These are phyloP conservation scores for Cucurbita argyrosperma DNA, from an alignment of 306 rosid genomes.

Conservation along the genomic window DNA sequence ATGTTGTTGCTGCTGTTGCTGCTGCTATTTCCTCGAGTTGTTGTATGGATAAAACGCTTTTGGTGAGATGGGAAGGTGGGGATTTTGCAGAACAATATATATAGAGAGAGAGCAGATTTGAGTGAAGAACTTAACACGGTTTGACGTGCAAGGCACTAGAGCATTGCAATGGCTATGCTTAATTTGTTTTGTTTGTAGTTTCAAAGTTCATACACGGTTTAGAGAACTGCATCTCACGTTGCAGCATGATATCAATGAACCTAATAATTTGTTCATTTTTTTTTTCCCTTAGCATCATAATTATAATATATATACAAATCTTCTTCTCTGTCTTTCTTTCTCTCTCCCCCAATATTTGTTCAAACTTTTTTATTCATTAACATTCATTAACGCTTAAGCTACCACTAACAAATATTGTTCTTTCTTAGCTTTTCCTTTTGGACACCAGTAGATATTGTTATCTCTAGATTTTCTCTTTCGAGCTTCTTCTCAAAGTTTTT, in stretches of 20 bases:
- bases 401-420: no score
- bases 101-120: background rate
- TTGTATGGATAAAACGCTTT: background rate
- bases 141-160: slow-evolving; percentile 10
- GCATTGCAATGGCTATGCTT: background rate
- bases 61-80: background rate
- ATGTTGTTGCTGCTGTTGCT: slow-evolving; percentile 2
- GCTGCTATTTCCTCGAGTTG: background rate
- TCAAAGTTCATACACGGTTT: background rate
- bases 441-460: no score
- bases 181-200: background rate
- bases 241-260: background rate
- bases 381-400: no score
- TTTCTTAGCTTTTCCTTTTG: no score
- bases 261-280: background rate
- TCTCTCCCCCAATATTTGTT: background rate
- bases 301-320: background rate
- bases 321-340: background rate
- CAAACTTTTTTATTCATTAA: background rate
- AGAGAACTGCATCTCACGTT: slow-evolving; percentile 7
- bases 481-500: no score
- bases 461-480: no score
- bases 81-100: background rate
- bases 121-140: background rate
- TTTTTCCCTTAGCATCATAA: background rate